A percentile compares a stretch with the other conserved stretches of the same genome.
Conservation (phyloP, 495 filamentous ascomycete species). For the Penicillium longicatenatum region DNA sequence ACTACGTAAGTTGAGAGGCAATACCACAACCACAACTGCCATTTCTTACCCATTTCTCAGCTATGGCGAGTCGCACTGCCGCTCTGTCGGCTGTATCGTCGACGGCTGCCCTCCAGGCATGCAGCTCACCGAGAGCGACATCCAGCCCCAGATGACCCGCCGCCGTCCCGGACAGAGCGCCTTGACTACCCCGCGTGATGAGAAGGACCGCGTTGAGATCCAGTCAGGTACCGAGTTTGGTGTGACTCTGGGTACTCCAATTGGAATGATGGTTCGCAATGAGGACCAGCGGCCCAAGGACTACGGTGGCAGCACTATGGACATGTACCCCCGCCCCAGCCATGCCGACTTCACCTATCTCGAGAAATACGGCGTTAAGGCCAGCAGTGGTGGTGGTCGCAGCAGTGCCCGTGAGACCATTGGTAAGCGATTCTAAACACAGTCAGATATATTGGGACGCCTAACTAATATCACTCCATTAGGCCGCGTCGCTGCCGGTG, state of each 20-base stretch:
- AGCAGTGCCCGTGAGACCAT: conserved; percentile 95
- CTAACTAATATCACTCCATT: conserved; percentile 3
- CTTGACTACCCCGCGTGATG: conserved; percentile 89
- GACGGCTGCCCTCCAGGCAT: conserved; percentile 90
- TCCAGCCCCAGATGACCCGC: conserved; percentile 93
- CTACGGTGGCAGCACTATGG: conserved; percentile 90
- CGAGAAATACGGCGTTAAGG: conserved; percentile 96
- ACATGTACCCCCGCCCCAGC: conserved; percentile 84
- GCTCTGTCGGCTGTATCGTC: conserved; percentile 87
- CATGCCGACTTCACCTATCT: conserved; percentile 98
- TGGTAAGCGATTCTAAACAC: conserved; percentile 41
- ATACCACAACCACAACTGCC: conserved; percentile 1
- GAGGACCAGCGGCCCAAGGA: conserved; percentile 94
- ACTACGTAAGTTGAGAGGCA: conserved; percentile 66
- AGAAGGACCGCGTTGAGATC: conserved; percentile 89
- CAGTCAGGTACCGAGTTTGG: conserved; percentile 95
- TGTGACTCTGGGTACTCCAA: conserved; percentile 88
- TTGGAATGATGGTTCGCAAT: conserved; percentile 84
- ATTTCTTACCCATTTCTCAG: conserved; percentile 41
- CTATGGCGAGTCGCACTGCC: conserved; percentile 89
- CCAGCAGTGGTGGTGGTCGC: conserved; percentile 87
- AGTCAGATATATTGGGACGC: neutral
- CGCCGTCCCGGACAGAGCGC: conserved; percentile 87
- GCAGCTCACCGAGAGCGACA: conserved; percentile 82
- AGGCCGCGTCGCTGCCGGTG: conserved; percentile 90